Percentiles rank a stretch among this genome's conserved stretches.
Conservation (phyloP, 257 asterid genomes). For the Ballota nigra region DNA sequence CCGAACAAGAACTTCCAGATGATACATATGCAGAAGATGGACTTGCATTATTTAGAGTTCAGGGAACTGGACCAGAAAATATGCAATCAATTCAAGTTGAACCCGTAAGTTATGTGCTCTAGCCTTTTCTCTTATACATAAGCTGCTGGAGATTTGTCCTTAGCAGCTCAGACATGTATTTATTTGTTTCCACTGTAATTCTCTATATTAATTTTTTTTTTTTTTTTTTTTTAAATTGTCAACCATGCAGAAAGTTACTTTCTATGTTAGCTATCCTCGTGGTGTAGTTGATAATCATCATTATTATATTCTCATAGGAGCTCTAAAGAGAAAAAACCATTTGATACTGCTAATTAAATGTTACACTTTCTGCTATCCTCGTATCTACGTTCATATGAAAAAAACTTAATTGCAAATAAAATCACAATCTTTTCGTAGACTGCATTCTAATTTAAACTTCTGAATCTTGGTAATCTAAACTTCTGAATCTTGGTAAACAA, state of each 20-base stretch:
- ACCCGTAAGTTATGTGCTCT: conserved; percentile 44
- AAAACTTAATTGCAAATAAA: too few relatives aligned
- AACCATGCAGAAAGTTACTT: neutral
- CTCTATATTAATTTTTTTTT: too few relatives aligned
- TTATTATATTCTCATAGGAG: neutral
- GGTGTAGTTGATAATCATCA: too few relatives aligned
- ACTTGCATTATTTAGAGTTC: conserved; percentile 71
- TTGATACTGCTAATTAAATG: neutral
- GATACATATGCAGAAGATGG: conserved; percentile 58
- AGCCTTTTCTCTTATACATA: neutral
- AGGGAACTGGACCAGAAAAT: conserved; percentile 68
- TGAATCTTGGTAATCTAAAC: too few relatives aligned
- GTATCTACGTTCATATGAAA: neutral
- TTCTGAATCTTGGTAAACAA: too few relatives aligned
- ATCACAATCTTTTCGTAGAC: too few relatives aligned
- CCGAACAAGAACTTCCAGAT: conserved; percentile 58
- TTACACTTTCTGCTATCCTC: neutral
- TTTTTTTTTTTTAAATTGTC: too few relatives aligned
- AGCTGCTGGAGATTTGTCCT: conserved; percentile 8
- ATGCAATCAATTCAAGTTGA: conserved; percentile 95
- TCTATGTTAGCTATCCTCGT: neutral
- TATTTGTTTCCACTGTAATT: neutral
- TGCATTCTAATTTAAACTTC: too few relatives aligned
- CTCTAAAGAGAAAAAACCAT: neutral
- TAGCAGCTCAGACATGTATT: neutral